These are phyloP conservation scores for Boletellus sp. DNA, from an alignment of 768 basidiomycete genomes.

Conservation along the genomic window DNA sequence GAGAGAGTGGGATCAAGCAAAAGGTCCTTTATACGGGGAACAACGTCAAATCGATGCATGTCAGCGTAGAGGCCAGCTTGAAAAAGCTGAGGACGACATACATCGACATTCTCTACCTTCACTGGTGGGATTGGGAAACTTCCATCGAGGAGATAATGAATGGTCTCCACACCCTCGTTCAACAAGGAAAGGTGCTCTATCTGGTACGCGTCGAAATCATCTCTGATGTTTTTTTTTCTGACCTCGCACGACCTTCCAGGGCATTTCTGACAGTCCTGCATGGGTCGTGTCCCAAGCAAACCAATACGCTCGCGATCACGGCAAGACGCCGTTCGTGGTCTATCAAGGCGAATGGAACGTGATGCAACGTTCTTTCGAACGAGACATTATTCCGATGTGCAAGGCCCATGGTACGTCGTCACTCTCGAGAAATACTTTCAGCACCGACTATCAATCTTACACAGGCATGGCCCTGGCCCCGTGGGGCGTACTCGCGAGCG, in stretches of 20 bases:
- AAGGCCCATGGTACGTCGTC: neutral
- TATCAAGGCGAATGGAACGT: neutral
- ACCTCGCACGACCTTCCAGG: neutral
- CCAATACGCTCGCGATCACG: neutral
- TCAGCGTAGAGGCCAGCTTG: constrained; percentile 32
- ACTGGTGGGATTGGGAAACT: constrained; percentile 32
- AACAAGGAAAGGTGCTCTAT: neutral
- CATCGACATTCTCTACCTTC: constrained; percentile 16
- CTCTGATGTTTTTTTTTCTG: neutral
- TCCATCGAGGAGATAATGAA: constrained; percentile 39
- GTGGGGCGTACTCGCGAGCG: neutral
- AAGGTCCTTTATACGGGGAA: constrained; percentile 47
- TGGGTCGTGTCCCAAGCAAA: neutral
- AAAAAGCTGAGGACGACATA: constrained; percentile 18
- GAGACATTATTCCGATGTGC: neutral
- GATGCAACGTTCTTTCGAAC: neutral
- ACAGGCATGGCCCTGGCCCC: neutral
- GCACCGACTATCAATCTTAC: neutral
- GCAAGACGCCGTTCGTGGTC: neutral
- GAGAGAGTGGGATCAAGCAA: constrained; percentile 15
- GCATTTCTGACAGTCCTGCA: neutral
- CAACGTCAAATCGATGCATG: constrained; percentile 38
- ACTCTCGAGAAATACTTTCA: too few relatives aligned
- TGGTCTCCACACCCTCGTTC: constrained; percentile 15
- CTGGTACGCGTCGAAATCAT: neutral